Base-by-base conservation (phyloP, 2,329 filamentous ascomycete species). In the Penicillium sp. region DNA sequence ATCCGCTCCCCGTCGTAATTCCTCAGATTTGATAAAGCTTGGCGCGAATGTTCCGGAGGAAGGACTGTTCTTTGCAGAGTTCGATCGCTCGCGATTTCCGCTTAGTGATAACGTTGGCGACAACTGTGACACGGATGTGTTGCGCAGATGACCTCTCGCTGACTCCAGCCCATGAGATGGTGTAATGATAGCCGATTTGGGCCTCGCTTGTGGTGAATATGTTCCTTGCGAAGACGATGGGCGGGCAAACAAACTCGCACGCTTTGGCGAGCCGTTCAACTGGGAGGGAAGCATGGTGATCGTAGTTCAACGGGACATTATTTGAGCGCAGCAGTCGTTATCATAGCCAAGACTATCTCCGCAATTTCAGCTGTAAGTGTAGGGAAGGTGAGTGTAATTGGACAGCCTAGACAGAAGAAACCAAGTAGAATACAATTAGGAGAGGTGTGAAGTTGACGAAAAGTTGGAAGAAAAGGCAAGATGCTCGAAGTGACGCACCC, bases 11-110 rank as follows among this genome's bases (percentile, higher is more conserved):
- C 81, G 80, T 65, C 86, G 83, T 75, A 90, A 79, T 63, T 93
- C 90, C 63, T 96, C 92, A 0, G 87, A 86, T 74, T 93, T 94
- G 77, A 99, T 97, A 75, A 99, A 99, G 10, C 91, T 90, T 3
- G 93, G 94, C 36, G 94, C 93, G 79, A 99, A 99, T 1, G 94
- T 99, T 63, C 85, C 89, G 0, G 89, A 90, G 7, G 82, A 80
- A 2, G 83, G 83, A 66, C 81, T 84, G 58, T 83, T 86, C 63
- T 83, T 78, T 36, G 84, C 83, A 6, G 92, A 94, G 64, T 88
- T 84, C 48, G 85, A 82, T 33, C 83, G 79, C 59, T 75, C 74
- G 31, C 78, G 73, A 27, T 68, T 68, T 39, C 68, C 66, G 29
- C 75, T 73, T n/a, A 74, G 66, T 7, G 79, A 68, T 35, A 73